Conservation (phyloP, 306 rosid genomes). For the Cucurbita maxima region DNA sequence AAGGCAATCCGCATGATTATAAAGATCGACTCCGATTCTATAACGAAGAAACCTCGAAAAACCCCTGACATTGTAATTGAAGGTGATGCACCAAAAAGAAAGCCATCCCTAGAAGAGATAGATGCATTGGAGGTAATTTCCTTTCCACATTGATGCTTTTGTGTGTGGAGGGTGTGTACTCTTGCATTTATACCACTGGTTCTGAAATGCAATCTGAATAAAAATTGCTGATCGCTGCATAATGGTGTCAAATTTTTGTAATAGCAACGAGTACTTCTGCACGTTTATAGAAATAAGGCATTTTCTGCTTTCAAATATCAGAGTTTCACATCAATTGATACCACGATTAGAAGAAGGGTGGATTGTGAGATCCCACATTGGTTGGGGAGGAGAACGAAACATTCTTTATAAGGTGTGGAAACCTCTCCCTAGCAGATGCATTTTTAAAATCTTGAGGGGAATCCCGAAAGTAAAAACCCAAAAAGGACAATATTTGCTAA, state of each 20-base stretch:
- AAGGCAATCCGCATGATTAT: constrained; percentile 89
- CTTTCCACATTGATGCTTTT: constrained; percentile 4
- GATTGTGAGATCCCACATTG: too few species aligned
- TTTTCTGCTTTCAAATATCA: neutral
- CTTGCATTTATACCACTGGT: neutral
- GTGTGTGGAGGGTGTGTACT: neutral
- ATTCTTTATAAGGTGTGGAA: too few species aligned
- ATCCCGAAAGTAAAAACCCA: too few species aligned
- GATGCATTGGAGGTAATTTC: constrained; percentile 82
- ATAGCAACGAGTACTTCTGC: neutral
- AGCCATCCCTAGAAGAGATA: constrained; percentile 80
- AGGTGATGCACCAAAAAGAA: constrained; percentile 77
- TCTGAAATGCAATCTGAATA: neutral
- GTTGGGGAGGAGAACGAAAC: too few species aligned
- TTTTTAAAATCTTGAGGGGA: too few species aligned
- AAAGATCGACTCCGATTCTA: constrained; percentile 49
- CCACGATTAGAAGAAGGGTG: neutral
- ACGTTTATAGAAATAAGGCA: neutral
- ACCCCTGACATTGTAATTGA: constrained; percentile 58
- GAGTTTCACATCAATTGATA: neutral
- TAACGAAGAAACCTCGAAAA: constrained; percentile 26
- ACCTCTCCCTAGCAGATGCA: too few species aligned
- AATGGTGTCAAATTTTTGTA: neutral
- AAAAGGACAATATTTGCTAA: too few species aligned
- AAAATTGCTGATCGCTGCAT: neutral